These are phyloP conservation scores for Lindgomyces ingoldianus DNA, from an alignment of 495 filamentous ascomycete species.

Conservation along the genomic window DNA sequence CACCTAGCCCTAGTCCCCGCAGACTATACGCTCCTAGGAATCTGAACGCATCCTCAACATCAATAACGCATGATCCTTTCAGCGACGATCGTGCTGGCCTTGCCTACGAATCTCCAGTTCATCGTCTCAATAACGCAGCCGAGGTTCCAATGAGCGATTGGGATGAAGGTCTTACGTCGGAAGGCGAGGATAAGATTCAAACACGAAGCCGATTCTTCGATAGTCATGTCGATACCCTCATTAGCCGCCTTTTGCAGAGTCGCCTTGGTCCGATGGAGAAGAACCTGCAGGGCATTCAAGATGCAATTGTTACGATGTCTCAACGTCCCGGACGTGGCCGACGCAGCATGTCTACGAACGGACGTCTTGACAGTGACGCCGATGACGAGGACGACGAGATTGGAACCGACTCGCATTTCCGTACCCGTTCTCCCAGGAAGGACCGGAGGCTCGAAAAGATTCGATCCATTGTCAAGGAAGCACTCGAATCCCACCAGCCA, in stretches of 20 bases:
- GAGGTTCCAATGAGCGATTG: conserved; percentile 81
- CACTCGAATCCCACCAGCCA: conserved; percentile 42
- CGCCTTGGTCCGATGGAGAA: conserved; percentile 77
- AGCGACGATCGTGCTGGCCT: conserved; percentile 51
- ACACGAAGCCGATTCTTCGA: conserved; percentile 80
- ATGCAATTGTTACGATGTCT: conserved; percentile 39
- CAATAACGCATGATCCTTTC: conserved; percentile 46
- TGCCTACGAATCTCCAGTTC: conserved; percentile 51
- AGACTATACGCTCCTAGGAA: conserved; percentile 40
- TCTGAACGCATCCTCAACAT: conserved; percentile 27
- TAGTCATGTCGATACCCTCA: conserved; percentile 78
- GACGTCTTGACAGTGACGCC: conserved; percentile 74
- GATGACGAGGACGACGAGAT: conserved; percentile 88
- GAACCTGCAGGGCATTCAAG: conserved; percentile 71
- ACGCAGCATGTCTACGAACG: conserved; percentile 36
- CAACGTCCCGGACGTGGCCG: conserved; percentile 27
- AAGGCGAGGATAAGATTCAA: conserved; percentile 77
- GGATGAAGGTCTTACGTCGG: conserved; percentile 81
- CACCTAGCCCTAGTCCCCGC: conserved; percentile 73
- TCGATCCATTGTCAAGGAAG: conserved; percentile 75
- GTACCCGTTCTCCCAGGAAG: conserved; percentile 65
- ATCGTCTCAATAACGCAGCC: conserved; percentile 64
- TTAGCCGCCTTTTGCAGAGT: conserved; percentile 74
- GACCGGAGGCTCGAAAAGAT: conserved; percentile 84
- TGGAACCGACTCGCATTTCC: conserved; percentile 50